Evolutionary conservation across 129 eudicot species (phyloP).

Genomic region (Escallonia rubra): DNA sequence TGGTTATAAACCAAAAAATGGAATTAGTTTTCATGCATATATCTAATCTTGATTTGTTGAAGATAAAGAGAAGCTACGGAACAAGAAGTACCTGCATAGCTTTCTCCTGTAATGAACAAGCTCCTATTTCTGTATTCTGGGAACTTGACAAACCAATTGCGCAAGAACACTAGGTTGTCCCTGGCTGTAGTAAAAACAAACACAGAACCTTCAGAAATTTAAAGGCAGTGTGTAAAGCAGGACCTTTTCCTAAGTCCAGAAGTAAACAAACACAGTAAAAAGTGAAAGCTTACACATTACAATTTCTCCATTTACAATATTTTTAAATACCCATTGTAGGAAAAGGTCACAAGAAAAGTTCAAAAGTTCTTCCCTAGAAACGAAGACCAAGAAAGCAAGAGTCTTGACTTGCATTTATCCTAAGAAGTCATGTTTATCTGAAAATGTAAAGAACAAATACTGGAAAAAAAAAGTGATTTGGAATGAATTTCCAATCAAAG

Average conservation of each 20-base stretch:
- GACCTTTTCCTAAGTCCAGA: not conserved
- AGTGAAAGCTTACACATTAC: conserved; percentile 3
- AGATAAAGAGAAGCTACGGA: too few species aligned
- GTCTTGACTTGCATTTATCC: not conserved
- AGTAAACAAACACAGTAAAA: not conserved
- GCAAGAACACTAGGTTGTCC: conserved; percentile 42
- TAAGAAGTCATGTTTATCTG: not conserved
- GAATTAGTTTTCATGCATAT: not conserved
- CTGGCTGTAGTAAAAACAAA: conserved; percentile 23
- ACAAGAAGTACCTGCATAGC: conserved; percentile 61
- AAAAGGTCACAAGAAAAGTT: not conserved
- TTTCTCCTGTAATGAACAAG: conserved; percentile 70
- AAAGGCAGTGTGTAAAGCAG: not conserved
- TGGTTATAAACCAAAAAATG: conserved; percentile 12
- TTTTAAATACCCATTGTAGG: not conserved
- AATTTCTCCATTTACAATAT: not conserved
- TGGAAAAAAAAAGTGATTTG: too few species aligned
- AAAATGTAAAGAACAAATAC: too few species aligned
- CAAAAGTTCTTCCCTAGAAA: not conserved
- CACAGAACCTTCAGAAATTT: conserved; percentile 1
- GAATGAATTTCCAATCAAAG: too few species aligned
- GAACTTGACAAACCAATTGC: conserved; percentile 36
- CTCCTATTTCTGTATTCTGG: conserved; percentile 30
- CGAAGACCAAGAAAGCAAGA: not conserved
- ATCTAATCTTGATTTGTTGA: too few species aligned